Evolutionary conservation across 371 early-diverging fungal species (phyloP), one percentile per base, ranked within the genome.

Genomic region (Entomophthora muscae): DNA sequence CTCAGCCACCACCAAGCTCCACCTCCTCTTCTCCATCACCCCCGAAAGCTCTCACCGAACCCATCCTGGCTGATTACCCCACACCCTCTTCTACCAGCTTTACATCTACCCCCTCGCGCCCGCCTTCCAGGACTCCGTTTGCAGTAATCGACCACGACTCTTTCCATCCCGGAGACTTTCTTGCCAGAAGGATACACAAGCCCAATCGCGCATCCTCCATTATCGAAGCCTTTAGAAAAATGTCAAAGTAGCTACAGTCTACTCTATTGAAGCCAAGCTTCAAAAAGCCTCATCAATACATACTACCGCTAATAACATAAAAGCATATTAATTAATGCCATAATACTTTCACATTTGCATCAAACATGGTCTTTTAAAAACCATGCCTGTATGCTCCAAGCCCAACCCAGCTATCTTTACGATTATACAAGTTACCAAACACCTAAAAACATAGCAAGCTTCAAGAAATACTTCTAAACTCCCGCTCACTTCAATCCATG

Each of bases 201-300:
- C 55, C 55, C 55, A 10, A 55, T 32, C 59, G 59, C 21, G 30
- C 59, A 3, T 3, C 59, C 22, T 58, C 59, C 26, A 28, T 58
- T 22, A 32, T 58, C 10, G 59, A 58, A 22, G 59, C 59, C 31
- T 58, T 58, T 31, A 23, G 59, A 22, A 58, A 58, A 31, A 3
- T 58, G 5, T 58, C 59, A 3, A 58, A 32, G 30, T 58, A 31
- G 42, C 17, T 42, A n/a, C n/a, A n/a, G n/a, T n/a, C n/a, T n/a
- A n/a, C n/a, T n/a, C n/a, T n/a, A n/a, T n/a, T n/a, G n/a, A n/a
- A n/a, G n/a, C n/a, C n/a, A n/a, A n/a, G n/a, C n/a, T n/a, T n/a
- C n/a, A n/a, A n/a, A n/a, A n/a, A n/a, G n/a, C n/a, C n/a, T n/a
- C n/a, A n/a, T n/a, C n/a, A n/a, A n/a, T n/a, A n/a, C n/a, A n/a